Evolutionary conservation across 805 yeast genomes (phyloP), one percentile per base, ranked within the genome.

Genomic region (Aciculoconidium aculeatum): DNA sequence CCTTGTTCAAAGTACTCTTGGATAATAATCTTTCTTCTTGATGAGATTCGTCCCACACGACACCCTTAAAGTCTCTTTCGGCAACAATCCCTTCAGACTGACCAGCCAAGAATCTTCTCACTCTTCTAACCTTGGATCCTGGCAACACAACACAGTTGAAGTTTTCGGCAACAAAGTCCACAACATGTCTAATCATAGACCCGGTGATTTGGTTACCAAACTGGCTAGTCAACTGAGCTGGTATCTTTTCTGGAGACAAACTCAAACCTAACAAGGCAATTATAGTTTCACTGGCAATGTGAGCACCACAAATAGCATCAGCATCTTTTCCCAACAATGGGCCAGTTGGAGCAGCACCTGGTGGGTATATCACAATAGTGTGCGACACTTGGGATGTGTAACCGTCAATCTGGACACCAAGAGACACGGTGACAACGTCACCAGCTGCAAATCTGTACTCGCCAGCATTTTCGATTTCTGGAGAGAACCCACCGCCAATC

Each of bases 331-430:
- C 96, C 37, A 81, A 64, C 35, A 83, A 65, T 9, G 98, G 97
- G 19, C 86, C 92, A 11, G 71, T 56, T 27, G 90, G 88, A 23
- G 56, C 34, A 22, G 47, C 45, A 20, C 77, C 79, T 17, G 77
- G 75, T 30, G 94, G 94, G 45, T 75, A 82, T 31, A 87, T 77
- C 17, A 87, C 92, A 39, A 86, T 49, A 2, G 96, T 88, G 57
- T 92, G 98, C 16, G 94, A 76, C 7, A 75, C 77, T 52, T 77
- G 75, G 2, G 95, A 77, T 8, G 96, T 83, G 63, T 88, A 92
- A 32, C 98, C 98, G 57, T 92, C 98, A 43, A 92, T 75, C 41
- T 92, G 96, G 36, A 81, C 88, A 27, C 96, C 98, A 16, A 90
- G 67, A 8, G 82, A 65, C 34, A 92, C 71, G 38, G 90, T 88